Percentiles rank a stretch among this genome's conserved stretches.
phyloP scores from a whole-genome alignment of 108 stramenopile species.

The Epithemia pelagica region DNA sequence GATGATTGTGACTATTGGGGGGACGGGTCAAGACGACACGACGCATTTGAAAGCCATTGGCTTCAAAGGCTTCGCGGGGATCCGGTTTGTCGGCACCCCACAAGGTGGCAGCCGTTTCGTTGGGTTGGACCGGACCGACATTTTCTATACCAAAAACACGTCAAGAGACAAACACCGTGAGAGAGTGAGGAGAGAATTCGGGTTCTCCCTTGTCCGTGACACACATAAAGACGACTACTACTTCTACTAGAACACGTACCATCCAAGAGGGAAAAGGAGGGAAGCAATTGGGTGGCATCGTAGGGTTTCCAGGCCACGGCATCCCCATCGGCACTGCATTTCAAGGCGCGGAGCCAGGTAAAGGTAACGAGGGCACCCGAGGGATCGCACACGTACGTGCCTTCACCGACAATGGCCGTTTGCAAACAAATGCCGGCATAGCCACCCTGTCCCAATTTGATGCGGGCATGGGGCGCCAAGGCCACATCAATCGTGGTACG shows the following conservation, averaged over 20 bases:
- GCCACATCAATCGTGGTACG: constrained; percentile 9
- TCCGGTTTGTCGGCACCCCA: constrained; percentile 66
- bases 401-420: constrained; percentile 57
- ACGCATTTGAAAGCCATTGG: constrained; percentile 66
- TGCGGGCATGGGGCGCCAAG: constrained; percentile 1
- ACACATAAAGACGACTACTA: not conserved
- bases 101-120: constrained; percentile 56
- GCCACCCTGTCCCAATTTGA: constrained; percentile 14
- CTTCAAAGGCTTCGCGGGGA: constrained; percentile 58
- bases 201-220: not conserved
- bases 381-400: constrained; percentile 45
- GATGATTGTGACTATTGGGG: not conserved
- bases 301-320: constrained; percentile 43
- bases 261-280: constrained; percentile 41
- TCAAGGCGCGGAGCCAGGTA: constrained; percentile 48
- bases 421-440: constrained; percentile 61
- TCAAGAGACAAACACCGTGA: not conserved
- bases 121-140: constrained; percentile 35
- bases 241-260: constrained; percentile 35
- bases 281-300: constrained; percentile 18
- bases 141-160: constrained; percentile 26
- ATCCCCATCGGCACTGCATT: constrained; percentile 34
- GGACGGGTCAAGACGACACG: constrained; percentile 52
- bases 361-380: constrained; percentile 34
- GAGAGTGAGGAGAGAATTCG: constrained; percentile 2